phyloP scores from a whole-genome alignment of 805 yeast species.

The Zygosaccharomyces bailii region DNA sequence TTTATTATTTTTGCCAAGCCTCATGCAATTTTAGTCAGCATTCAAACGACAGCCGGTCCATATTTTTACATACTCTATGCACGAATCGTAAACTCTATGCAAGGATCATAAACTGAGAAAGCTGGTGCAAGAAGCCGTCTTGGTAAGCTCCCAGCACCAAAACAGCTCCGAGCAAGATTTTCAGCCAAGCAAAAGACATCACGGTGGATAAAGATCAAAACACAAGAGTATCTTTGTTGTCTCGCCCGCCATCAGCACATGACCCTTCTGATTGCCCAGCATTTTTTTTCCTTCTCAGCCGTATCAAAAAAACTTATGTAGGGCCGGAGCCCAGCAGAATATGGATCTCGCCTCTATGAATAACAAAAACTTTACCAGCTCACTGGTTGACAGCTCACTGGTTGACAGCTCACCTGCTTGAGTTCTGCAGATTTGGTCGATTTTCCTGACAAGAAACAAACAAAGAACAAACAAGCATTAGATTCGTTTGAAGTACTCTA shows the following conservation, averaged over 20 bases:
- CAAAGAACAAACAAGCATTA: constrained; percentile 5
- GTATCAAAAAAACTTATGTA: not conserved
- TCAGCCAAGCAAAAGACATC: no score
- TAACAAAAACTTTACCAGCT: constrained; percentile 1
- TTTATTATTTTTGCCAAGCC: not conserved
- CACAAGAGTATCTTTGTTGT: no score
- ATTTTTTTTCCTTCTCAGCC: constrained; percentile 10
- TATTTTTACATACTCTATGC: not conserved
- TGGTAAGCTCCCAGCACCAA: not conserved
- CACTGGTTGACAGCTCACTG: constrained; percentile 1
- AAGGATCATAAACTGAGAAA: not conserved
- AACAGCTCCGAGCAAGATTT: not conserved
- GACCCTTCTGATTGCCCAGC: constrained; percentile 10
- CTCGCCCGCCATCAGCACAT: no score
- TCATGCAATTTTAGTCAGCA: not conserved
- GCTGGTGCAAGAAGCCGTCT: not conserved
- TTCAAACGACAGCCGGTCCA: not conserved
- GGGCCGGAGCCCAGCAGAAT: not conserved
- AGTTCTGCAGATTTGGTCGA: no score
- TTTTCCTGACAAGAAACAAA: not conserved
- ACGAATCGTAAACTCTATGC: not conserved
- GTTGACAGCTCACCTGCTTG: no score
- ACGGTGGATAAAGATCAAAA: no score
- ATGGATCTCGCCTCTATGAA: constrained; percentile 1
- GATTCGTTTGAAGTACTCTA: not conserved